These are phyloP conservation scores for Penicillium tannophilum DNA, from an alignment of 495 filamentous ascomycete genomes.

Conservation along the genomic window DNA sequence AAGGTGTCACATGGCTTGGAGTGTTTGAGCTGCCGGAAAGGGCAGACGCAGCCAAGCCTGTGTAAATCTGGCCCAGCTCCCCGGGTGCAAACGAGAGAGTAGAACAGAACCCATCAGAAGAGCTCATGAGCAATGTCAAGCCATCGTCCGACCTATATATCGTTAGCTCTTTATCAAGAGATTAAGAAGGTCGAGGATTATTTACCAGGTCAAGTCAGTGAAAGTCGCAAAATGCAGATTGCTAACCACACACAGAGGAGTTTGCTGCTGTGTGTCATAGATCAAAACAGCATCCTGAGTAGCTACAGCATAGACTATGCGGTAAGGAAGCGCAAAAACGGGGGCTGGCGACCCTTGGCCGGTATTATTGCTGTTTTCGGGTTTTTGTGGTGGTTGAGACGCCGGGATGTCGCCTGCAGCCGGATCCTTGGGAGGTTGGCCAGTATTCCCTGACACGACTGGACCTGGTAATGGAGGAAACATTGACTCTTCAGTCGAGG, in stretches of 20 bases:
- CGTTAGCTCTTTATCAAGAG: slow-evolving; percentile 22
- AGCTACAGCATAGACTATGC: slow-evolving; percentile 94
- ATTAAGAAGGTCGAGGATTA: slow-evolving; percentile 21
- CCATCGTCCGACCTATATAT: slow-evolving; percentile 88
- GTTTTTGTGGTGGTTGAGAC: slow-evolving; percentile 54
- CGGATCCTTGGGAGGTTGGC: slow-evolving; percentile 70
- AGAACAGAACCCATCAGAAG: slow-evolving; percentile 97
- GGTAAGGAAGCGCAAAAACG: slow-evolving; percentile 84
- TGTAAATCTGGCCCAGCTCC: slow-evolving; percentile 87
- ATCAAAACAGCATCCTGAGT: slow-evolving; percentile 96
- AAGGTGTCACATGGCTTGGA: slow-evolving; percentile 60
- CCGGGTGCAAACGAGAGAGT: slow-evolving; percentile 79
- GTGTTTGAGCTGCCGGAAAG: slow-evolving; percentile 43
- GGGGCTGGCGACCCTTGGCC: slow-evolving; percentile 58
- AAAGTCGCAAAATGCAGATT: slow-evolving; percentile 98
- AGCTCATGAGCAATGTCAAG: slow-evolving; percentile 88
- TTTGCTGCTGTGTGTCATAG: slow-evolving; percentile 96
- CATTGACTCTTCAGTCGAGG: slow-evolving; percentile 80
- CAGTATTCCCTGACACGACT: slow-evolving; percentile 70
- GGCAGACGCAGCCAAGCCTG: slow-evolving; percentile 58
- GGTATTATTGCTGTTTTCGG: slow-evolving; percentile 55
- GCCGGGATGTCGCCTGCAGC: slow-evolving; percentile 43
- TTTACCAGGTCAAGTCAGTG: slow-evolving; percentile 93
- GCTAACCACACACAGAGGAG: slow-evolving; percentile 88
- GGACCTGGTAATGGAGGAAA: slow-evolving; percentile 85